Evolutionary conservation across 768 basidiomycete species (phyloP).

Genomic region (Mycena amicta): DNA sequence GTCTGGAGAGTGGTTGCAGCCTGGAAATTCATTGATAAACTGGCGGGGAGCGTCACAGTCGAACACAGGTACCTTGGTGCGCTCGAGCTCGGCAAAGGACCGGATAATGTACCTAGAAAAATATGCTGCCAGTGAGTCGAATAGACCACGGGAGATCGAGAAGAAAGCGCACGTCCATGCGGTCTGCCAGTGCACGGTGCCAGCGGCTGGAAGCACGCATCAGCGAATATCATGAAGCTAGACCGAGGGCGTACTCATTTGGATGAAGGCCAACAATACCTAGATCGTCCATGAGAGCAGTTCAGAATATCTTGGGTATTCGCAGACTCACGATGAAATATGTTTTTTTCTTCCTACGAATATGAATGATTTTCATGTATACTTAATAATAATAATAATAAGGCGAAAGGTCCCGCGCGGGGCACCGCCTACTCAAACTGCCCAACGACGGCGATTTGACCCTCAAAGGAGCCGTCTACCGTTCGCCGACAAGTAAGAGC

Average conservation of each 20-base stretch:
- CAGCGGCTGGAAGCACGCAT: background rate
- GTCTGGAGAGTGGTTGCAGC: slow-evolving; percentile 3
- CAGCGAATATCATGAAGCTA: background rate
- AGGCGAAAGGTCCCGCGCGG: too few relatives aligned
- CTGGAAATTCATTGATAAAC: background rate
- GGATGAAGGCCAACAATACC: background rate
- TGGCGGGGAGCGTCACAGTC: background rate
- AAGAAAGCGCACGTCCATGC: background rate
- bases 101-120: background rate
- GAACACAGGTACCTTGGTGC: background rate
- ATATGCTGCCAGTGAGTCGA: background rate
- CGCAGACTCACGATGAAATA: slow-evolving; percentile 4
- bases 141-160: background rate
- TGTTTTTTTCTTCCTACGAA: too few relatives aligned
- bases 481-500: too few relatives aligned
- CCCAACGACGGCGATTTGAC: too few relatives aligned
- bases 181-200: background rate
- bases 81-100: background rate
- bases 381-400: too few relatives aligned
- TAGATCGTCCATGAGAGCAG: too few relatives aligned
- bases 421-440: too few relatives aligned
- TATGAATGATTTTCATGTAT: too few relatives aligned
- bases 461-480: too few relatives aligned
- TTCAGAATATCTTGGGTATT: too few relatives aligned
- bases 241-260: background rate